Conservation (phyloP, 192 early-diverging fungal genomes). For the Mortierella alpina region DNA sequence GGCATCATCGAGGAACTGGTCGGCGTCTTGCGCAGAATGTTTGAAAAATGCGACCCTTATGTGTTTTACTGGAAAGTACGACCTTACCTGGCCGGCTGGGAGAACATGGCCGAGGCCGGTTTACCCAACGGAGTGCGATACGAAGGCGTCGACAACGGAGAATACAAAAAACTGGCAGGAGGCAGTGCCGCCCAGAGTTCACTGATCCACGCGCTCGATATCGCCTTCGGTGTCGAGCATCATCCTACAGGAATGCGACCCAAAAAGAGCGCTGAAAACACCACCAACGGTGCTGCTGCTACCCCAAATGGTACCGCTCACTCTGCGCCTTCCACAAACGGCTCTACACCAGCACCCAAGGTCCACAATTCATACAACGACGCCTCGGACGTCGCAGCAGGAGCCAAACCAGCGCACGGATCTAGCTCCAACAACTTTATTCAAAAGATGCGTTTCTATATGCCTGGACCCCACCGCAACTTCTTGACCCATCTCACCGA, state of each 20-base stretch:
- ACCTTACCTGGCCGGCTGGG: constrained; percentile 92
- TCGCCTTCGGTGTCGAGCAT: constrained; percentile 89
- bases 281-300: neutral
- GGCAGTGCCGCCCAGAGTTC: constrained; percentile 95
- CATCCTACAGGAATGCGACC: constrained; percentile 72
- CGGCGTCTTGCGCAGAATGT: constrained; percentile 77
- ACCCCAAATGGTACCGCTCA: neutral
- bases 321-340: neutral
- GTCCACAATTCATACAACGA: constrained; percentile 34
- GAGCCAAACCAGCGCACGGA: neutral
- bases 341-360: neutral
- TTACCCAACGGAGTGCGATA: constrained; percentile 91
- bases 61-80: constrained; percentile 96
- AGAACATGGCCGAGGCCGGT: constrained; percentile 87
- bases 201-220: constrained; percentile 92
- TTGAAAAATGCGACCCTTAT: constrained; percentile 93
- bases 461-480: constrained; percentile 87
- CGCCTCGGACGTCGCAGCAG: neutral
- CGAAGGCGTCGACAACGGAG: constrained; percentile 86
- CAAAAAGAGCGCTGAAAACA: constrained; percentile 6
- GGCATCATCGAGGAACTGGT: constrained; percentile 66
- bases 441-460: constrained; percentile 92
- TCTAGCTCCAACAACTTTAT: constrained; percentile 76
- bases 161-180: constrained; percentile 85
- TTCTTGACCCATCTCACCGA: constrained; percentile 83